A percentile compares a stretch with the other conserved stretches of the same genome.
Evolutionary conservation across 1,139 yeast genomes (phyloP).

Genomic region (Suhomyces atakaporum): DNA sequence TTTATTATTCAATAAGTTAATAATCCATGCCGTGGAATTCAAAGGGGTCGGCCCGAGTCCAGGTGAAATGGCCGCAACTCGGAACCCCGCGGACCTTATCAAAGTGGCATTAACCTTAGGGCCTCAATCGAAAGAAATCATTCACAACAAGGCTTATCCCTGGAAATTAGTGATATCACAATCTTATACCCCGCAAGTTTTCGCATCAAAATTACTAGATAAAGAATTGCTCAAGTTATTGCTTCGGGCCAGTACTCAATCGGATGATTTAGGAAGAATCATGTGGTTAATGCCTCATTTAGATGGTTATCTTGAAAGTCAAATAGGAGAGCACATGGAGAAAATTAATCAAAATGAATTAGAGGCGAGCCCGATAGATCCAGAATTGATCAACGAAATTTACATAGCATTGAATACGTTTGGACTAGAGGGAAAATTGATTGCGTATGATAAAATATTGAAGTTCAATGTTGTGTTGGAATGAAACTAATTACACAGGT

Average conservation of each 20-base stretch:
- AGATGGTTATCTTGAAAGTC: constrained; percentile 27
- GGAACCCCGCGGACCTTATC: constrained; percentile 5
- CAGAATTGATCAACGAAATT: constrained; percentile 14
- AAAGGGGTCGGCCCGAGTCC: constrained; percentile 2
- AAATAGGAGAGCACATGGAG: constrained; percentile 12
- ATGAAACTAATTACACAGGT: not conserved
- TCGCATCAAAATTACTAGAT: constrained; percentile 25
- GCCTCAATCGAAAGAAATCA: constrained; percentile 8
- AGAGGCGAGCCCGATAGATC: constrained; percentile 14
- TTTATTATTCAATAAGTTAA: constrained; percentile 35
- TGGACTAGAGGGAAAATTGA: constrained; percentile 21
- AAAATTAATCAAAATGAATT: constrained; percentile 8
- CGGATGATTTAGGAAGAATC: constrained; percentile 39
- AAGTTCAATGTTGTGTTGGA: constrained; percentile 7
- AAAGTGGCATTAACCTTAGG: constrained; percentile 24
- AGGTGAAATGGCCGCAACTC: not conserved
- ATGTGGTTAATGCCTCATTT: constrained; percentile 44
- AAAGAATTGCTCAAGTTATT: constrained; percentile 28
- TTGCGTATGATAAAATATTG: constrained; percentile 15
- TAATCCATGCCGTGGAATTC: constrained; percentile 28
- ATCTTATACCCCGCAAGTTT: constrained; percentile 12
- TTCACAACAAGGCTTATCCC: constrained; percentile 2
- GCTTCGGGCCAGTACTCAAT: constrained; percentile 27
- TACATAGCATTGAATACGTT: constrained; percentile 16
- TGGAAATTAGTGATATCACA: constrained; percentile 19